Conservation (phyloP, 768 basidiomycete species). For the Pisolithus tinctorius region DNA sequence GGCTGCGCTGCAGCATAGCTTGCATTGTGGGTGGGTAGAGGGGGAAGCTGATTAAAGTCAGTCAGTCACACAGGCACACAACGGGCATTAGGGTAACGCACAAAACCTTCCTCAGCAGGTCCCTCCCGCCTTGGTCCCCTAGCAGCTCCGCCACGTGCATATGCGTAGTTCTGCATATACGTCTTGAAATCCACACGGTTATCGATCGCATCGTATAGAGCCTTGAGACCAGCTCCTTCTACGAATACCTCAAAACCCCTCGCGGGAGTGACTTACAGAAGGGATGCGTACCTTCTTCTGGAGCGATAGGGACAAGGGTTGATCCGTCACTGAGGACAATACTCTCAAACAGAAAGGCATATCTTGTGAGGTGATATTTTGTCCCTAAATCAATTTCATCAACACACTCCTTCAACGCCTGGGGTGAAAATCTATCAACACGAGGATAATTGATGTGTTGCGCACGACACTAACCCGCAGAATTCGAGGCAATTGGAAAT, state of each 20-base stretch:
- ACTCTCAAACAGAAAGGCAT: conserved; percentile 91
- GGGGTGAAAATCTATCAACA: background rate
- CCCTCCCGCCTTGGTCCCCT: conserved; percentile 85
- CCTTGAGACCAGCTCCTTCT: conserved; percentile 68
- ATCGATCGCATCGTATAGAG: conserved; percentile 86
- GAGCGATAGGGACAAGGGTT: conserved; percentile 65
- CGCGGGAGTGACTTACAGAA: background rate
- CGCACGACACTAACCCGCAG: conserved; percentile 60
- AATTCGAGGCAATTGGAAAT: conserved; percentile 91
- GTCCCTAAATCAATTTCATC: conserved; percentile 98
- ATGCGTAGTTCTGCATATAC: conserved; percentile 97
- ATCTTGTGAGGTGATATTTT: conserved; percentile 93
- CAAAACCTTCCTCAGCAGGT: conserved; percentile 88
- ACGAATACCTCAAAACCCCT: background rate
- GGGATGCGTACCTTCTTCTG: conserved; percentile 55
- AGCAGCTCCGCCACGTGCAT: conserved; percentile 63
- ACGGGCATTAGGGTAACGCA: conserved; percentile 38
- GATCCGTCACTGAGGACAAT: conserved; percentile 85
- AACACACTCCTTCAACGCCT: conserved; percentile 90
- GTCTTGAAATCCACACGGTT: conserved; percentile 91
- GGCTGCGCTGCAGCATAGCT: conserved; percentile 21
- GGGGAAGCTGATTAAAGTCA: conserved; percentile 45
- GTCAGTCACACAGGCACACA: background rate
- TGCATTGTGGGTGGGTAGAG: conserved; percentile 42
- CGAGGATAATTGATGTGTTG: conserved; percentile 5